phyloP scores from a whole-genome alignment of 1,139 yeast species.

The Taiozyma sp. region DNA sequence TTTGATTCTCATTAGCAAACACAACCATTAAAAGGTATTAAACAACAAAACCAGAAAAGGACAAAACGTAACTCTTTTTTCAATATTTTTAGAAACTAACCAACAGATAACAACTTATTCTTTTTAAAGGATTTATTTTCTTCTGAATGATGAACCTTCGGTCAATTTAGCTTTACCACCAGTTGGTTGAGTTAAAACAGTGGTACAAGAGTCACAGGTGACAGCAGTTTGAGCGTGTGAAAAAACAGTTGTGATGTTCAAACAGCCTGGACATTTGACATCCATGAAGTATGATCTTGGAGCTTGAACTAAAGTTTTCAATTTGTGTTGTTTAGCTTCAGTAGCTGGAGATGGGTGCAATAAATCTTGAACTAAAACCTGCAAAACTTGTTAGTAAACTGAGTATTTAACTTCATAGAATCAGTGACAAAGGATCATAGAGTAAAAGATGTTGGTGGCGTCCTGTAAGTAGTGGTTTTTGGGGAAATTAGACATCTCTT shows the following conservation, averaged over 20 bases:
- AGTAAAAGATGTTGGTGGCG: not conserved
- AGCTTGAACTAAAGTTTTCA: conserved; percentile 93
- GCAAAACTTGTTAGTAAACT: conserved; percentile 21
- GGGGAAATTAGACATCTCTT: not conserved
- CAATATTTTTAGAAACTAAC: not conserved
- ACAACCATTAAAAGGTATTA: not conserved
- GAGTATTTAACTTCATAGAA: not conserved
- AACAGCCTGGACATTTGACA: conserved; percentile 99
- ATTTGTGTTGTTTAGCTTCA: conserved; percentile 96
- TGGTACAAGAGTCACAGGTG: conserved; percentile 97
- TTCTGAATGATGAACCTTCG: conserved; percentile 99
- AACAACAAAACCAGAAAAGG: not conserved
- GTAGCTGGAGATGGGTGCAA: conserved; percentile 97
- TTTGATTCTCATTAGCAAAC: conserved; percentile 1
- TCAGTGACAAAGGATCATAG: not conserved
- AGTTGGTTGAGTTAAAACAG: conserved; percentile 97
- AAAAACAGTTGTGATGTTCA: conserved; percentile 98
- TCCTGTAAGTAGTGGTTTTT: not conserved
- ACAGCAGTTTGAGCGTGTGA: conserved; percentile 99
- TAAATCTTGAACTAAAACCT: conserved; percentile 97
- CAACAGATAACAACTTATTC: not conserved
- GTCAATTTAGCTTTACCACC: conserved; percentile 99
- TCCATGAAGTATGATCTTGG: conserved; percentile 99
- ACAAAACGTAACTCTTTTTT: not conserved
- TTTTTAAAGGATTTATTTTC: conserved; percentile 58